phyloP scores from a whole-genome alignment of 1,284 basidiomycete genomes.

The Trichosporon asahii region DNA sequence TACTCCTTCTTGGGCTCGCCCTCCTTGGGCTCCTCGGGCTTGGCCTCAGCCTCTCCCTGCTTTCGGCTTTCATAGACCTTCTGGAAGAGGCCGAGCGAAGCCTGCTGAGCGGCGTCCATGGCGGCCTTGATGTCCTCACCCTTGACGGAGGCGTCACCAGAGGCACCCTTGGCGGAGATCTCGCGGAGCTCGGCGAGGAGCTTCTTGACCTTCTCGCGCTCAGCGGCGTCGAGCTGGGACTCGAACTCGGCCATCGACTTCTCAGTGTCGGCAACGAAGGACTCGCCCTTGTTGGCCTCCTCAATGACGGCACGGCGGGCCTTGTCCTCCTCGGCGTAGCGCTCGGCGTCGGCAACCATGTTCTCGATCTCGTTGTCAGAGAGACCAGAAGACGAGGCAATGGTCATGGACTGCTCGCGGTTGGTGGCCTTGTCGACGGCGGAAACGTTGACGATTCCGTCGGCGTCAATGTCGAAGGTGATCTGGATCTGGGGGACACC shows the following conservation, averaged over 20 bases:
- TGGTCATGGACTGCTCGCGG: slow-evolving; percentile 81
- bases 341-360: slow-evolving; percentile 93
- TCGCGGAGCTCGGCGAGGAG: slow-evolving; percentile 85
- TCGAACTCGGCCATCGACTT: slow-evolving; percentile 96
- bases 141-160: slow-evolving; percentile 73
- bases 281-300: slow-evolving; percentile 95
- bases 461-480: slow-evolving; percentile 97
- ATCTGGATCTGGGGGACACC: slow-evolving; percentile 98
- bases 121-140: slow-evolving; percentile 87
- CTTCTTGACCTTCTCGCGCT: slow-evolving; percentile 89
- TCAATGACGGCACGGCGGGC: slow-evolving; percentile 83
- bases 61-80: slow-evolving; percentile 93
- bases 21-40: slow-evolving; percentile 38
- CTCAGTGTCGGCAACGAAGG: slow-evolving; percentile 90
- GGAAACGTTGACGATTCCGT: slow-evolving; percentile 96
- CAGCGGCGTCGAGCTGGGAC: slow-evolving; percentile 85
- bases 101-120: slow-evolving; percentile 93
- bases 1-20: slow-evolving; percentile 55
- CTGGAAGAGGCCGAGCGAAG: slow-evolving; percentile 95
- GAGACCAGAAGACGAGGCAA: slow-evolving; percentile 94
- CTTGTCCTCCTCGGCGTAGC: slow-evolving; percentile 90
- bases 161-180: slow-evolving; percentile 83
- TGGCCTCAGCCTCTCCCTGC: slow-evolving; percentile 32
- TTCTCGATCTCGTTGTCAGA: slow-evolving; percentile 95
- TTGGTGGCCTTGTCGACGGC: slow-evolving; percentile 96